These are phyloP conservation scores for Plenodomus lindquistii DNA, from an alignment of 2,329 filamentous ascomycete species.

Conservation along the genomic window DNA sequence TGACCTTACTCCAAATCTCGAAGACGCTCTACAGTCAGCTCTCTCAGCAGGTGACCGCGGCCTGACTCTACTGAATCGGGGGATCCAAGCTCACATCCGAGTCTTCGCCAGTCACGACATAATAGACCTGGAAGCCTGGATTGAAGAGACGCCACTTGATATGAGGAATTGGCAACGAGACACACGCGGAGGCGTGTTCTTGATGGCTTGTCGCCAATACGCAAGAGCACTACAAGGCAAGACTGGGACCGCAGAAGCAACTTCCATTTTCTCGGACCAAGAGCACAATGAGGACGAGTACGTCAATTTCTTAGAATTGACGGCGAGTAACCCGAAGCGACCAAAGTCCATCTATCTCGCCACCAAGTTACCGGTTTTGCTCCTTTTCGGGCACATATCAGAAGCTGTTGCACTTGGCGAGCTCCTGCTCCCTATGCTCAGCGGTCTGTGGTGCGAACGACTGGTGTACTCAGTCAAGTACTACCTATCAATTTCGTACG, in stretches of 20 bases:
- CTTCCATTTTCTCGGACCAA: slow-evolving; percentile 68
- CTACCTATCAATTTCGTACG: slow-evolving; percentile 48
- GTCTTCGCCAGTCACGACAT: slow-evolving; percentile 72
- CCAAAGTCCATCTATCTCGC: slow-evolving; percentile 71
- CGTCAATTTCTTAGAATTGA: slow-evolving; percentile 55
- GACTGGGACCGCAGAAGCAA: slow-evolving; percentile 58
- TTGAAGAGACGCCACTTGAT: slow-evolving; percentile 73
- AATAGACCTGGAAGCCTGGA: slow-evolving; percentile 70
- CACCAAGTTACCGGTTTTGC: slow-evolving; percentile 48
- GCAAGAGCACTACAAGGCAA: slow-evolving; percentile 75
- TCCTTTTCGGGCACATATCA: slow-evolving; percentile 48
- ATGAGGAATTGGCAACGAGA: slow-evolving; percentile 73
- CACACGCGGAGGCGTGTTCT: slow-evolving; percentile 69
- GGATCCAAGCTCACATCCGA: slow-evolving; percentile 66
- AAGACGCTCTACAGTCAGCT: slow-evolving; percentile 67
- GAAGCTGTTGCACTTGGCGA: slow-evolving; percentile 51
- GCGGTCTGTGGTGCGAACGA: slow-evolving; percentile 51
- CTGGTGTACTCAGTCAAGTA: slow-evolving; percentile 49
- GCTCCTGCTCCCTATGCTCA: slow-evolving; percentile 45
- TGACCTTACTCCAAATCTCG: slow-evolving; percentile 62
- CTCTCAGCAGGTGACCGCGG: slow-evolving; percentile 71
- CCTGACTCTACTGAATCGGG: slow-evolving; percentile 72
- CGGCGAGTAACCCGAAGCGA: slow-evolving; percentile 61
- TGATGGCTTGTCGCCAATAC: slow-evolving; percentile 68
- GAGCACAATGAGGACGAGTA: slow-evolving; percentile 64